Base-by-base conservation (phyloP, 495 filamentous ascomycete species). In the Xylaria telfairii region DNA sequence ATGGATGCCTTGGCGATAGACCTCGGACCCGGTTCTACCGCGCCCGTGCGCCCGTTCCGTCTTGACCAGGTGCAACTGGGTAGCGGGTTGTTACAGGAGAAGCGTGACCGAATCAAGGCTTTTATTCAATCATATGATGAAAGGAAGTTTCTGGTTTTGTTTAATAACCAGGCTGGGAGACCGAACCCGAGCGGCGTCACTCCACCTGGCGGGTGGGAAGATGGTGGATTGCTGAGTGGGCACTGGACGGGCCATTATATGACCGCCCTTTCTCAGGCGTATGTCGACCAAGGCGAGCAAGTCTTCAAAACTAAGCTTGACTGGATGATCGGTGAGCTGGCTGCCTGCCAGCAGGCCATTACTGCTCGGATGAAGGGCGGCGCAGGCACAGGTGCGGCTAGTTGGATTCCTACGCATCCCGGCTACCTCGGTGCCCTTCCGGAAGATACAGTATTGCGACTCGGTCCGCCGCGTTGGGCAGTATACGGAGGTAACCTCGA, bases 191-290 rank as follows among this genome's bases (percentile, higher is more conserved):
- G 26, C 9, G 70, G 67, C 41, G 67, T 75, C 56, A 54, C 49
- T 56, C 62, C 70, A 3, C 73, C 73, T 5, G 73, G 73, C n/a
- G 73, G 73, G 3, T 75, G 73, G 73, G 73, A 75, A 56, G 73
- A 75, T 46, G 73, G 73, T 2, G 73, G 73, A 60, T 37, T 75
- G 47, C 67, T 75, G 53, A 75, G 73, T 15, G 73, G 73, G 7
- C 73, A 75, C 42, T 75, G 73, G 73, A 62, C 73, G 0, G 73
- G 73, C 26, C 73, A 75, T 39, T 75, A 70, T 49, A 75, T 75
- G 70, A 72, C 70, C 2, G 70, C 70, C n/a, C 73, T 75, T 28
- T 75, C 73, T 32, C 73, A 75, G 47, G 73, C 70, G 5, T 75
- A 72, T 53, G 70, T 66, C 54, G 73, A 75, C 26, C 70, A 75